phyloP scores from a whole-genome alignment of 805 yeast species.

The Kuraishia cidri region DNA sequence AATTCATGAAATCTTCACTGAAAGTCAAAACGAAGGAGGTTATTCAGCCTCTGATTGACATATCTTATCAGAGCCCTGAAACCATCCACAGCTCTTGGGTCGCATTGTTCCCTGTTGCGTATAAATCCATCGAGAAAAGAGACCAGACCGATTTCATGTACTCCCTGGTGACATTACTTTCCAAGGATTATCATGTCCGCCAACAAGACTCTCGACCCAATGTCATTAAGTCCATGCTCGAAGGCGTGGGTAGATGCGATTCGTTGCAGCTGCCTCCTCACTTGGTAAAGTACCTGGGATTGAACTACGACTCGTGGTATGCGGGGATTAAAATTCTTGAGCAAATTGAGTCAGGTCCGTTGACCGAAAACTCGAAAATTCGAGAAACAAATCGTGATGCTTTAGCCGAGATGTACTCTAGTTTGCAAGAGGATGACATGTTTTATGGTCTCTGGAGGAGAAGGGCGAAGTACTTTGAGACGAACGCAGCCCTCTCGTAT shows the following conservation, averaged over 20 bases:
- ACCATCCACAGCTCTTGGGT: slow-evolving; percentile 82
- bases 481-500: slow-evolving; percentile 85
- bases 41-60: slow-evolving; percentile 63
- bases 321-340: slow-evolving; percentile 82
- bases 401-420: slow-evolving; percentile 77
- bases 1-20: slow-evolving; percentile 13
- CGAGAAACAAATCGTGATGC: slow-evolving; percentile 88
- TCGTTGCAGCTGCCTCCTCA: slow-evolving; percentile 87
- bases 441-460: slow-evolving; percentile 97
- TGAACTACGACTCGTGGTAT: slow-evolving; percentile 86
- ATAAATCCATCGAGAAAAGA: slow-evolving; percentile 62
- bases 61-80: slow-evolving; percentile 74
- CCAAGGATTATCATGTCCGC: slow-evolving; percentile 89
- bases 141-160: slow-evolving; percentile 83
- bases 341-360: slow-evolving; percentile 36
- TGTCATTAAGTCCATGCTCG: slow-evolving; percentile 75
- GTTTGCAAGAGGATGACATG: slow-evolving; percentile 90
- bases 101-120: slow-evolving; percentile 73
- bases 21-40: slow-evolving; percentile 49
- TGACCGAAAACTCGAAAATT: slow-evolving; percentile 53
- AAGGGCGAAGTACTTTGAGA: slow-evolving; percentile 88
- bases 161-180: slow-evolving; percentile 64
- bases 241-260: slow-evolving; percentile 71
- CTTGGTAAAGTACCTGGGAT: slow-evolving; percentile 78
- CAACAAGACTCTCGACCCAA: slow-evolving; percentile 84